Evolutionary conservation across 148 eudicot species (phyloP).

Genomic region (Rhododendron mucronatum): DNA sequence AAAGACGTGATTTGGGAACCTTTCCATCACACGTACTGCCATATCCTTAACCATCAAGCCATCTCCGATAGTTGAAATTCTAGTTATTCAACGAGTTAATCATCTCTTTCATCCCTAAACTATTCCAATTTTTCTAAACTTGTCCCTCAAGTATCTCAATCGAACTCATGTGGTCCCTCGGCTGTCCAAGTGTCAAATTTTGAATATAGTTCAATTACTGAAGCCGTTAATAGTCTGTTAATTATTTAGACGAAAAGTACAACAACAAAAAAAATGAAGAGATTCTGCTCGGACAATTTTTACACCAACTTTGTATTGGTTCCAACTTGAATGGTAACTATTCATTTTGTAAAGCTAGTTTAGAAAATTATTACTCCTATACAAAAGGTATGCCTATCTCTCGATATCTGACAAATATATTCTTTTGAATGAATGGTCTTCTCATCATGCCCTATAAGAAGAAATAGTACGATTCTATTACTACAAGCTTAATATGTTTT

Average conservation of each 20-base stretch:
- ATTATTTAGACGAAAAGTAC: background rate
- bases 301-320: background rate
- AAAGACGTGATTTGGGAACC: background rate
- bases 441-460: background rate
- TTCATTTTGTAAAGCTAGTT: background rate
- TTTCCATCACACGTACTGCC: background rate
- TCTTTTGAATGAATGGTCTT: background rate
- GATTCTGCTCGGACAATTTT: background rate
- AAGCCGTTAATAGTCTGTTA: background rate
- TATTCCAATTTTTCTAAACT: background rate
- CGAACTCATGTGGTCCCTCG: background rate
- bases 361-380: too few species aligned
- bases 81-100: background rate
- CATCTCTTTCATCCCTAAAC: background rate
- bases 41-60: background rate
- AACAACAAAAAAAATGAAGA: too few species aligned
- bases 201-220: background rate
- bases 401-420: too few species aligned
- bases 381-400: background rate
- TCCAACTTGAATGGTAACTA: too few species aligned
- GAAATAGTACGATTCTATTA: too few species aligned
- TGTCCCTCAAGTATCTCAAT: background rate
- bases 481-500: background rate
- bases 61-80: too few species aligned
- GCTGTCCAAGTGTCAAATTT: background rate